A percentile compares a stretch with the other conserved stretches of the same genome.
Conservation (phyloP, 352 stramenopile genomes). For the Pythium dissimile region DNA sequence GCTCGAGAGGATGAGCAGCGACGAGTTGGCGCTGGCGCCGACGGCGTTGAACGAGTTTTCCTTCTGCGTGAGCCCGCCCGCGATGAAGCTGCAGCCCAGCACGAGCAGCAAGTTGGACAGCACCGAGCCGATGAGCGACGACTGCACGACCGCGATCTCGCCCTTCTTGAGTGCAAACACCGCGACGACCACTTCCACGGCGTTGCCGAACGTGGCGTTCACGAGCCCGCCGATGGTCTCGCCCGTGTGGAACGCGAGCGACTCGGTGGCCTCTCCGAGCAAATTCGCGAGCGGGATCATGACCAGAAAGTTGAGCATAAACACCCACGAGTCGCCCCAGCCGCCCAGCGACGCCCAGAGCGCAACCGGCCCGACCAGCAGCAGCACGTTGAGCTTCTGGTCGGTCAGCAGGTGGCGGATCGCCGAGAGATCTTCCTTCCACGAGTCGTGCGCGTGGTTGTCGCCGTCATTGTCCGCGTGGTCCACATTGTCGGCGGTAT, state of each 20-base stretch:
- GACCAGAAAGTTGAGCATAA: slow-evolving; percentile 95
- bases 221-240: slow-evolving; percentile 96
- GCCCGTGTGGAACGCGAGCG: slow-evolving; percentile 95
- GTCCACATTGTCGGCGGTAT: background rate
- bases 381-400: slow-evolving; percentile 68
- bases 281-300: slow-evolving; percentile 96
- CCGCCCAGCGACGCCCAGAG: slow-evolving; percentile 55
- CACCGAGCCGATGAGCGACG: slow-evolving; percentile 96
- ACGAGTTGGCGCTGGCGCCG: slow-evolving; percentile 92
- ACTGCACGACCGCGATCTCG: slow-evolving; percentile 95
- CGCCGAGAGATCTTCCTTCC: slow-evolving; percentile 36
- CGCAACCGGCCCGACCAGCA: slow-evolving; percentile 55
- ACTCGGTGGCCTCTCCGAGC: slow-evolving; percentile 96
- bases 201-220: slow-evolving; percentile 98
- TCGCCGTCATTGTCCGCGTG: background rate
- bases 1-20: slow-evolving; percentile 91
- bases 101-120: slow-evolving; percentile 98
- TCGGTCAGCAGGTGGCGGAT: slow-evolving; percentile 43
- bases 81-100: slow-evolving; percentile 95
- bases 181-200: slow-evolving; percentile 96
- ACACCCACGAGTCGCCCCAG: slow-evolving; percentile 84
- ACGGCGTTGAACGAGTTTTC: slow-evolving; percentile 93
- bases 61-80: slow-evolving; percentile 76
- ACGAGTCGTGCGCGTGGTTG: background rate
- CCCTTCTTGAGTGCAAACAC: slow-evolving; percentile 92